Conservation (phyloP, 73 alveolate genomes). For the Paramecium bursaria region DNA sequence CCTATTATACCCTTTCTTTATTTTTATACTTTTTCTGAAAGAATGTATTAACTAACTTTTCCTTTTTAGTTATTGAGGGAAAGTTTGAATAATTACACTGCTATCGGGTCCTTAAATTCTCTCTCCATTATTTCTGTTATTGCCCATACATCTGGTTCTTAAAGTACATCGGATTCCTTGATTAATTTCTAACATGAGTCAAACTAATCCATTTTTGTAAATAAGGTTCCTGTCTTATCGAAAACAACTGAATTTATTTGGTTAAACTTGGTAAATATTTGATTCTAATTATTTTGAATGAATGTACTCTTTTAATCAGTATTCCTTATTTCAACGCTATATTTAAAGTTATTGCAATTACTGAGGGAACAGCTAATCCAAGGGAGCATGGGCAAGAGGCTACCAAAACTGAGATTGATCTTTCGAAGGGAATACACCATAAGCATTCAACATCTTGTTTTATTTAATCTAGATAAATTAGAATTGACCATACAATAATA, state of each 20-base stretch:
- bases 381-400: conserved; percentile 94
- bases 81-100: conserved; percentile 50
- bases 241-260: conserved; percentile 82
- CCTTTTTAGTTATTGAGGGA: conserved; percentile 49
- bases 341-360: conserved; percentile 96
- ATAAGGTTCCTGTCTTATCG: conserved; percentile 97
- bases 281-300: conserved; percentile 41
- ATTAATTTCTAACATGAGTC: conserved; percentile 32
- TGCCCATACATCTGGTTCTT: conserved; percentile 49
- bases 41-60: conserved; percentile 23
- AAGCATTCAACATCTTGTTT: conserved; percentile 66
- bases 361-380: conserved; percentile 99
- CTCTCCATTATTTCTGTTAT: conserved; percentile 57
- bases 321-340: conserved; percentile 89
- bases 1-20: conserved; percentile 21
- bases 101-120: conserved; percentile 65
- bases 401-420: conserved; percentile 64
- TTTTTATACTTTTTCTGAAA: not conserved
- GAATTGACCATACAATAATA: conserved; percentile 78
- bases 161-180: not conserved
- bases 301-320: conserved; percentile 87
- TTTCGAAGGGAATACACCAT: conserved; percentile 68
- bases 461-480: conserved; percentile 77
- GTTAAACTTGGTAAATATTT: conserved; percentile 77
- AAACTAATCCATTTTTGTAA: conserved; percentile 62